These are phyloP conservation scores for Streptanthus diversifolius DNA, from an alignment of 345 rosid species.

Conservation along the genomic window DNA sequence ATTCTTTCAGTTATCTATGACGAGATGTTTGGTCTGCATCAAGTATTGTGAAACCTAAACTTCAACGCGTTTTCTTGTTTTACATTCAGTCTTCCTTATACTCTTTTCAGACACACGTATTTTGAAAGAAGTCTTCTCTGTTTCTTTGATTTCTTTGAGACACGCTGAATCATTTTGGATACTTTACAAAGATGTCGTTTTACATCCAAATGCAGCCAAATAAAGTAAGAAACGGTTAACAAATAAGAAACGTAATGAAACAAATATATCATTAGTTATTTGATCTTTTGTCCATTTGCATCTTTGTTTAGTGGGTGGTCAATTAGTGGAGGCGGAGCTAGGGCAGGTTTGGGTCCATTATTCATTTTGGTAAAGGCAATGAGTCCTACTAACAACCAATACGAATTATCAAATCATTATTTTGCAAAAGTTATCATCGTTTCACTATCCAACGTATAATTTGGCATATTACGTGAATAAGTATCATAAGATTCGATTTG, in stretches of 20 bases:
- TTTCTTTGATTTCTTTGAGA: not conserved
- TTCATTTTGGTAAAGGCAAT: not conserved
- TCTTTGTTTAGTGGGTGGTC: constrained; percentile 3
- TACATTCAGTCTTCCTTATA: not conserved
- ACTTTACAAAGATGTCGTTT: not conserved
- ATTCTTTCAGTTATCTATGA: not conserved
- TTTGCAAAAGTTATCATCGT: not conserved
- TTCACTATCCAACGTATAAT: not conserved
- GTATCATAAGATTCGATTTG: not conserved
- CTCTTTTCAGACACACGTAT: constrained; percentile 24
- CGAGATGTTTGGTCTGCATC: not conserved
- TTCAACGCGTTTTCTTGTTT: constrained; percentile 24
- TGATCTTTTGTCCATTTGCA: not conserved
- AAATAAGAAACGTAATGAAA: not conserved
- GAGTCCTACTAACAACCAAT: not conserved
- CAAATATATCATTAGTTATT: not conserved
- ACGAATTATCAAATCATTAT: not conserved
- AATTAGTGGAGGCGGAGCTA: not conserved
- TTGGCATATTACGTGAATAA: not conserved
- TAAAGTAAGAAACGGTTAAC: not conserved
- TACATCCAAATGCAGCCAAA: not conserved
- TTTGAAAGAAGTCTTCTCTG: constrained; percentile 1
- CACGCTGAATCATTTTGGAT: not conserved
- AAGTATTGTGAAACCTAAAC: not conserved
- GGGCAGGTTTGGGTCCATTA: not conserved